Evolutionary conservation across 495 filamentous ascomycete species (phyloP).

Genomic region (Neurospora pannonica): DNA sequence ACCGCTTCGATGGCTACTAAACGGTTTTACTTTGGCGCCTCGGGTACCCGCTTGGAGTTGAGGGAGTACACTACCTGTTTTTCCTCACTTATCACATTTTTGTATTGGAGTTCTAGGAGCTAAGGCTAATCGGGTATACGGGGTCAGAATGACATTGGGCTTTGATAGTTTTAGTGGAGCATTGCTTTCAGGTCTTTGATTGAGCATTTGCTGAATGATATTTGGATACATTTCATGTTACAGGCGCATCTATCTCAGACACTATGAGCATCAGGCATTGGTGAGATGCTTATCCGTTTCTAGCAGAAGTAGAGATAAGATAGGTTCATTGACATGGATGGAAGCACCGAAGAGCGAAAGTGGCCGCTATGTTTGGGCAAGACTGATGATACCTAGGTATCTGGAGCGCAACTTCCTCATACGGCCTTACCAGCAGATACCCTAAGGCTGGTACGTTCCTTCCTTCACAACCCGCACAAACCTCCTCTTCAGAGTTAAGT

Average conservation of each 20-base stretch:
- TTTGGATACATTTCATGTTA: neutral
- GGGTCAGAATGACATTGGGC: neutral
- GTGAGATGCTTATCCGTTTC: neutral
- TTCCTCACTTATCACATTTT: neutral
- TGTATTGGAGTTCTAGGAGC: neutral
- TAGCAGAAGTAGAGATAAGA: neutral
- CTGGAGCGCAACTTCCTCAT: neutral
- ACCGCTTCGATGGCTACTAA: constrained; percentile 59
- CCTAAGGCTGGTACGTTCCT: neutral
- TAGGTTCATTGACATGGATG: neutral
- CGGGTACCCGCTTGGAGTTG: neutral
- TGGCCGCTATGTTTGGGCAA: neutral
- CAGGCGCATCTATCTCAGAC: neutral
- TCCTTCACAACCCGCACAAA: neutral
- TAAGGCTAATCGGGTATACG: neutral
- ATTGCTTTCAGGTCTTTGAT: neutral
- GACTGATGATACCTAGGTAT: neutral
- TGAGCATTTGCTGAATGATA: neutral
- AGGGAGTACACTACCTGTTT: neutral
- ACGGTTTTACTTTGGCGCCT: neutral
- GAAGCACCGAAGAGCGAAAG: neutral
- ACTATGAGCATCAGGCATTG: neutral
- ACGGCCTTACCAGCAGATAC: neutral
- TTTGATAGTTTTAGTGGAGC: neutral
- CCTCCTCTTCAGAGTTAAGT: neutral